Percentiles rank a stretch among this genome's conserved stretches.
Evolutionary conservation across 2,329 filamentous ascomycete species (phyloP).

Genomic region (Dothistroma pini): DNA sequence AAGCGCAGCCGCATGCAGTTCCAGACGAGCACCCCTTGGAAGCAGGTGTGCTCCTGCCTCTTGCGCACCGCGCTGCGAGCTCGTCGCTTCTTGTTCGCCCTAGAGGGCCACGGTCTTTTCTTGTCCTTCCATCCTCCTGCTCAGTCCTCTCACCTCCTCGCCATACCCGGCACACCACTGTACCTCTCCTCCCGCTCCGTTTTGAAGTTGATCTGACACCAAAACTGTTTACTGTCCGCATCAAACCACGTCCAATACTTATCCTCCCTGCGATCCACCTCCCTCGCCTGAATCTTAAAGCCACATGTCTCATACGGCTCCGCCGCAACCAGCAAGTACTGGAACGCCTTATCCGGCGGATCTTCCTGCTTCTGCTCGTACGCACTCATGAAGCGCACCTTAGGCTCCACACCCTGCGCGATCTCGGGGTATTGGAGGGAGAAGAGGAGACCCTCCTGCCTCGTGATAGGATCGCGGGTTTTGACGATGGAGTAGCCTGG

Average conservation of each 20-base stretch:
- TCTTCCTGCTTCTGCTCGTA: conserved; percentile 96
- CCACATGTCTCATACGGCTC: conserved; percentile 98
- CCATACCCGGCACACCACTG: conserved; percentile 62
- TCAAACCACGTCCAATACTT: conserved; percentile 95
- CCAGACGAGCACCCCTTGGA: too few species aligned
- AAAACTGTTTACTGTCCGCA: conserved; percentile 92
- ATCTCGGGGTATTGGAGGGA: conserved; percentile 96
- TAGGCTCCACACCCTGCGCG: conserved; percentile 66
- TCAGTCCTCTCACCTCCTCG: conserved; percentile 24
- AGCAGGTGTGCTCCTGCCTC: too few species aligned
- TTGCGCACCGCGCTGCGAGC: too few species aligned
- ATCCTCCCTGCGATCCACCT: conserved; percentile 85
- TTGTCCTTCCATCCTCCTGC: neutral
- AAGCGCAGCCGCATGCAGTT: too few species aligned
- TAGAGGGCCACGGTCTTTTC: too few species aligned
- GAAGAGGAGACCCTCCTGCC: conserved; percentile 89
- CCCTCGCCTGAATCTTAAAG: conserved; percentile 91
- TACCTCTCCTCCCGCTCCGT: conserved; percentile 94
- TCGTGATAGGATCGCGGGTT: conserved; percentile 79
- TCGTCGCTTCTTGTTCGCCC: too few species aligned
- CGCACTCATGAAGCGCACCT: conserved; percentile 95
- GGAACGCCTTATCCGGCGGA: conserved; percentile 82
- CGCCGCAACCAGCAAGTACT: conserved; percentile 91
- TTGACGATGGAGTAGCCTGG: conserved; percentile 99
- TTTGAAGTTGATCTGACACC: conserved; percentile 97